Evolutionary conservation across 164 flowering plant species (phyloP).

Genomic region (Stephania japonica): DNA sequence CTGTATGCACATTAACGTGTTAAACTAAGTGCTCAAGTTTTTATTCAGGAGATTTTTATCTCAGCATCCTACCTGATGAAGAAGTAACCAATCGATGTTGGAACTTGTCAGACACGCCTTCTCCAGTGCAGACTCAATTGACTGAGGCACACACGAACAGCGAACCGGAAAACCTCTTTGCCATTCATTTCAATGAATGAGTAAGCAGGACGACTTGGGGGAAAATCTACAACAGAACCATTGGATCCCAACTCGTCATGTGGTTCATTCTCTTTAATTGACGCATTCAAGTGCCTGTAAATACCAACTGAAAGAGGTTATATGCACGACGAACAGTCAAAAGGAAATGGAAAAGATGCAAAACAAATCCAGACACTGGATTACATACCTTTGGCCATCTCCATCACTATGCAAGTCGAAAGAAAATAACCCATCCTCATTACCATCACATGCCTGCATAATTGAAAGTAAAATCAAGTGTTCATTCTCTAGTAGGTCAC

Average conservation of each 20-base stretch:
- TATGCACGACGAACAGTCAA: not conserved
- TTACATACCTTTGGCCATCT: conserved; percentile 59
- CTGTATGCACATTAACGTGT: not conserved
- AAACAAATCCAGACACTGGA: not conserved
- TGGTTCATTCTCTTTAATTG: conserved; percentile 31
- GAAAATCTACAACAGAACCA: conserved; percentile 49
- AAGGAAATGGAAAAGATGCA: not conserved
- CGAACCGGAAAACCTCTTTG: conserved; percentile 92
- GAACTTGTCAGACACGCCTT: conserved; percentile 66
- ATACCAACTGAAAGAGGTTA: not conserved
- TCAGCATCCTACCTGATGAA: conserved; percentile 73
- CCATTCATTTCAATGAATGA: conserved; percentile 93
- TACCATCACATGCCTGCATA: conserved; percentile 70
- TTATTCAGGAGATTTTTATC: not conserved
- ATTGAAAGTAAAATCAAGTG: not conserved
- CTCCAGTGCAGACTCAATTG: conserved; percentile 63
- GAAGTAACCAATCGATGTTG: conserved; percentile 80
- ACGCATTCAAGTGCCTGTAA: conserved; percentile 74
- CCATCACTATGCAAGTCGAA: conserved; percentile 94
- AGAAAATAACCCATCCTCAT: conserved; percentile 75
- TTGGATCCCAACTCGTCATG: conserved; percentile 42
- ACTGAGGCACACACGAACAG: conserved; percentile 74
- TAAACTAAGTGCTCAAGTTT: not conserved
- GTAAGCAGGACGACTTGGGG: conserved; percentile 51
- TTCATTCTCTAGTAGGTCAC: not conserved